A percentile compares a stretch with the other conserved stretches of the same genome.
These are phyloP conservation scores for Dioscorea dumetorum DNA, from an alignment of 106 monocot species.

Conservation along the genomic window DNA sequence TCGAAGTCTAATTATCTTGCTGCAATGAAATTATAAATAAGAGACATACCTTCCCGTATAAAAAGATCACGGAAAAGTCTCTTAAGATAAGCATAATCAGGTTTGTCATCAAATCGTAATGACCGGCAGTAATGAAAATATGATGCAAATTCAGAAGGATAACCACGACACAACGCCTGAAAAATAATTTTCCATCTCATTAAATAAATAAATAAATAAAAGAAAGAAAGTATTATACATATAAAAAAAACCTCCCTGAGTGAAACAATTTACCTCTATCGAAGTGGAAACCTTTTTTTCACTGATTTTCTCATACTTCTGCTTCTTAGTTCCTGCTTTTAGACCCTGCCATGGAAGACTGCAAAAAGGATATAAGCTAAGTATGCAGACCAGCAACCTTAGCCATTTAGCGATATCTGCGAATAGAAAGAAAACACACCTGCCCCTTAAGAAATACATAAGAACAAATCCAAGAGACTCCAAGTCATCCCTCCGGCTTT, in stretches of 20 bases:
- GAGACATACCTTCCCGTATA: constrained; percentile 22
- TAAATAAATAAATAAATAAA: too few species aligned
- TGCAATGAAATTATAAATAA: neutral
- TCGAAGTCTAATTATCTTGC: neutral
- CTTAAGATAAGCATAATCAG: constrained; percentile 33
- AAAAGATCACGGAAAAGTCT: constrained; percentile 33
- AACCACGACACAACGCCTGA: constrained; percentile 32
- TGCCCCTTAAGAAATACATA: constrained; percentile 32
- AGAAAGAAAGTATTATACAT: neutral
- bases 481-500: constrained; percentile 41
- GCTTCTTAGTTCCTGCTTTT: constrained; percentile 32
- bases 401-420: neutral
- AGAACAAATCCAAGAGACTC: constrained; percentile 36
- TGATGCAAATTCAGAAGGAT: constrained; percentile 26
- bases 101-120: constrained; percentile 22
- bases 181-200: neutral
- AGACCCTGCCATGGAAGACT: constrained; percentile 36
- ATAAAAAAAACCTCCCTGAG: neutral
- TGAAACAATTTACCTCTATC: constrained; percentile 16
- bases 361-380: neutral
- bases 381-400: neutral
- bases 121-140: constrained; percentile 26
- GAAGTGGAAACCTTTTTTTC: constrained; percentile 26
- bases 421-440: constrained; percentile 10
- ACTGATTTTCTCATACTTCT: constrained; percentile 36